A percentile compares a stretch with the other conserved stretches of the same genome.
These are phyloP conservation scores for Vigna unguiculata DNA, from an alignment of 306 rosid genomes.

Conservation along the genomic window DNA sequence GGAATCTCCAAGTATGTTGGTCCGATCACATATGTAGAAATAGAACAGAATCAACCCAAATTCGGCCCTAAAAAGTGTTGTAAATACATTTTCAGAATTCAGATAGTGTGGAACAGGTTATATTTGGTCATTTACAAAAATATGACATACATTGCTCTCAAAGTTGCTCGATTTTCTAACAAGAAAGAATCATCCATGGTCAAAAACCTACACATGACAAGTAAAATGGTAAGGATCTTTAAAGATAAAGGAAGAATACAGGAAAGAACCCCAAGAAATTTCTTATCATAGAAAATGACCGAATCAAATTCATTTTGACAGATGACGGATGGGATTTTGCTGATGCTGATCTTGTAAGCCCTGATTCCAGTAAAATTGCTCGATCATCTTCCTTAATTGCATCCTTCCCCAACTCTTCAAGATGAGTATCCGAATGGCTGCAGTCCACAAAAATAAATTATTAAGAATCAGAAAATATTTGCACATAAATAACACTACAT, in stretches of 20 bases:
- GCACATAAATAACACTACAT: constrained; percentile 13
- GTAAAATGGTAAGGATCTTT: constrained; percentile 44
- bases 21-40: constrained; percentile 92
- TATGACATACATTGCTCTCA: constrained; percentile 90
- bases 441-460: constrained; percentile 42
- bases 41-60: constrained; percentile 85
- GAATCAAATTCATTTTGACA: constrained; percentile 77
- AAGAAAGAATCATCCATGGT: constrained; percentile 92
- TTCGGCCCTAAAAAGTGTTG: constrained; percentile 67
- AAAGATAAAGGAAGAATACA: constrained; percentile 30
- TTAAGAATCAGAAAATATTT: constrained; percentile 40
- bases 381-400: constrained; percentile 82
- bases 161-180: constrained; percentile 79
- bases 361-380: constrained; percentile 87
- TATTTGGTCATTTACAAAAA: constrained; percentile 32
- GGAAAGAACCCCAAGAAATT: constrained; percentile 31
- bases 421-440: constrained; percentile 90
- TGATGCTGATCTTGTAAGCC: constrained; percentile 86
- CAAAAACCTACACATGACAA: constrained; percentile 71
- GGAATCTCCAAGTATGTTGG: constrained; percentile 77
- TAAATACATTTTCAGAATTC: constrained; percentile 38
- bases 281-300: constrained; percentile 58
- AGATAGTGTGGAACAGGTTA: constrained; percentile 30
- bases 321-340: constrained; percentile 65
- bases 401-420: constrained; percentile 86